phyloP scores from a whole-genome alignment of 495 filamentous ascomycete species.

The Glutinoglossum americanum region DNA sequence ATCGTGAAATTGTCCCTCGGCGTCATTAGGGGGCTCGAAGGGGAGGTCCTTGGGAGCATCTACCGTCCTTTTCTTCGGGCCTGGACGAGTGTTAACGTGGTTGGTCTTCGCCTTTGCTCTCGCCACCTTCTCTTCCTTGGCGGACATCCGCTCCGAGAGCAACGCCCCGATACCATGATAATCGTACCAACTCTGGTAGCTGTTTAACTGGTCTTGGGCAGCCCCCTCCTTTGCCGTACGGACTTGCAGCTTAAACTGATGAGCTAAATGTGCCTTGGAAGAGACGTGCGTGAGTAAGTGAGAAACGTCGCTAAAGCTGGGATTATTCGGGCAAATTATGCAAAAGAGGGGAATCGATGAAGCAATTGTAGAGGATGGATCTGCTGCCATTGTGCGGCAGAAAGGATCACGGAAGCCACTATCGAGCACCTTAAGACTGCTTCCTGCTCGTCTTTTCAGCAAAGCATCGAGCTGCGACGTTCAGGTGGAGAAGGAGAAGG shows the following conservation, averaged over 20 bases:
- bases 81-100: conserved; percentile 4
- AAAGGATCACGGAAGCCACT: not conserved
- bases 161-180: conserved; percentile 38
- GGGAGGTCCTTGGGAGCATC: not conserved
- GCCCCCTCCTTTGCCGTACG: conserved; percentile 31
- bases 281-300: conserved; percentile 74
- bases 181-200: conserved; percentile 52
- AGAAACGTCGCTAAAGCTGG: conserved; percentile 66
- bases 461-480: not conserved
- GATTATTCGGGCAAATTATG: conserved; percentile 55
- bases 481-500: conserved; percentile 1
- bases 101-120: conserved; percentile 41
- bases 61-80: conserved; percentile 12
- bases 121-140: conserved; percentile 43
- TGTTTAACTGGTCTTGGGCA: conserved; percentile 26
- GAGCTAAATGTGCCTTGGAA: conserved; percentile 64
- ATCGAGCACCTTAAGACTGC: conserved; percentile 1
- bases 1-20: not conserved
- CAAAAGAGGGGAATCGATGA: conserved; percentile 41
- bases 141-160: conserved; percentile 44
- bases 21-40: not conserved
- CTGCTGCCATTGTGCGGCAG: not conserved
- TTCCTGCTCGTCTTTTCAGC: conserved; percentile 3
- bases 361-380: conserved; percentile 2
- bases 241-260: conserved; percentile 52